phyloP scores from a whole-genome alignment of 164 flowering plant species.

The Paratinospora sagittata region DNA sequence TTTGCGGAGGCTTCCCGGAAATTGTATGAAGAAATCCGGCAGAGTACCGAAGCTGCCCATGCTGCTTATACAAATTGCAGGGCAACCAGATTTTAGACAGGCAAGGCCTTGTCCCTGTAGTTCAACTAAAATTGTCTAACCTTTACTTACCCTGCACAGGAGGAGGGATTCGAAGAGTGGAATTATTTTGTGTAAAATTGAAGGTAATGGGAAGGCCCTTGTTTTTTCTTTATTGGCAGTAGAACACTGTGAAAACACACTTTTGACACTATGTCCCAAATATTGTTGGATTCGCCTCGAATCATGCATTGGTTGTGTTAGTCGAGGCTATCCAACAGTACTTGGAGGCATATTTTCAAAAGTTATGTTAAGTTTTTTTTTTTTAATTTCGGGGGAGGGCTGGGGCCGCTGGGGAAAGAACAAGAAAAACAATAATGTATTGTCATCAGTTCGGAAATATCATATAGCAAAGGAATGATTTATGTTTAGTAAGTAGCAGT shows the following conservation, averaged over 20 bases:
- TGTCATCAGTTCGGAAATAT: no score
- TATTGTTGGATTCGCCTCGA: no score
- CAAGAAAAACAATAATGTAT: no score
- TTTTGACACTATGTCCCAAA: not conserved
- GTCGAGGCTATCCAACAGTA: no score
- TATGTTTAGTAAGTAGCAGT: no score
- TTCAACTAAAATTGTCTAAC: not conserved
- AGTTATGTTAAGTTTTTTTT: no score
- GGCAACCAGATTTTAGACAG: conserved; percentile 23
- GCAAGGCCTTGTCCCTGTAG: not conserved
- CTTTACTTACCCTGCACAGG: not conserved
- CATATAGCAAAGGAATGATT: no score
- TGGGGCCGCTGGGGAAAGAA: no score
- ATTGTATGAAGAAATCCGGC: conserved; percentile 71
- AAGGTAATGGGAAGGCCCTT: conserved; percentile 14
- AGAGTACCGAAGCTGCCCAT: conserved; percentile 57
- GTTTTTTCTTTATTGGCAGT: not conserved
- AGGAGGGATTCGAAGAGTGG: not conserved
- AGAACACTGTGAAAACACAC: no score
- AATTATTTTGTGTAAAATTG: conserved; percentile 18
- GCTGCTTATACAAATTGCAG: conserved; percentile 53
- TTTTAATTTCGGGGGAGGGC: no score
- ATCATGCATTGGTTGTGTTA: no score
- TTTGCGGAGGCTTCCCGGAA: conserved; percentile 80
- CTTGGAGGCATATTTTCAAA: no score